Evolutionary conservation across 306 rosid genomes (phyloP).

Genomic region (Amphicarpaea edgeworthii): DNA sequence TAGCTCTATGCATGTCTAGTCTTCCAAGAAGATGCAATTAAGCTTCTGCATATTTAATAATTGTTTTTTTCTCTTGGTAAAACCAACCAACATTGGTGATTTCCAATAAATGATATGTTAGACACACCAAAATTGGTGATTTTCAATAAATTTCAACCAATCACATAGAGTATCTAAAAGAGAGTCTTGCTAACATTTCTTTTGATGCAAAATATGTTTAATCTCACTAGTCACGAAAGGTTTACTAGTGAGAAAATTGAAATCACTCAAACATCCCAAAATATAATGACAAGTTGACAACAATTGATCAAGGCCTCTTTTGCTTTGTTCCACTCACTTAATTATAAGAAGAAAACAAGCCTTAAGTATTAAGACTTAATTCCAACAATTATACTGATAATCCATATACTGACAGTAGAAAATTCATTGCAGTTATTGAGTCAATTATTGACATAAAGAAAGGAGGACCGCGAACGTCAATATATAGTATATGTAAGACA

Average conservation of each 20-base stretch:
- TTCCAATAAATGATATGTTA: too few relatives aligned
- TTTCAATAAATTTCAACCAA: too few relatives aligned
- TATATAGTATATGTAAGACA: constrained; percentile 63
- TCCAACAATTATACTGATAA: too few relatives aligned
- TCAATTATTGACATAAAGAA: constrained; percentile 64
- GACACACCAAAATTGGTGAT: too few relatives aligned
- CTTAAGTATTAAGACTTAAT: background rate
- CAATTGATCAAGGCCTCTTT: background rate
- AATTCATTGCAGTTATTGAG: constrained; percentile 48
- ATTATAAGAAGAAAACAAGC: background rate
- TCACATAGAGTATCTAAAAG: too few relatives aligned
- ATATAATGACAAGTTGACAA: background rate
- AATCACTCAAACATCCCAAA: background rate
- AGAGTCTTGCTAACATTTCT: too few relatives aligned
- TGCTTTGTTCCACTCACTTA: too few relatives aligned
- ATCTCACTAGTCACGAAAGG: background rate
- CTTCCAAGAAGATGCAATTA: background rate
- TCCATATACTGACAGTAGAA: background rate
- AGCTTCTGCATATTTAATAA: background rate
- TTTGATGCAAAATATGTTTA: background rate
- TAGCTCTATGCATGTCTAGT: background rate
- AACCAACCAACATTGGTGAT: too few relatives aligned
- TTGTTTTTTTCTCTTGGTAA: background rate
- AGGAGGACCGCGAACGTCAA: constrained; percentile 72
- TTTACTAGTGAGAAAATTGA: background rate